Base-by-base conservation (phyloP, 2,329 filamentous ascomycete genomes). In the Pezicula neosporulosa region DNA sequence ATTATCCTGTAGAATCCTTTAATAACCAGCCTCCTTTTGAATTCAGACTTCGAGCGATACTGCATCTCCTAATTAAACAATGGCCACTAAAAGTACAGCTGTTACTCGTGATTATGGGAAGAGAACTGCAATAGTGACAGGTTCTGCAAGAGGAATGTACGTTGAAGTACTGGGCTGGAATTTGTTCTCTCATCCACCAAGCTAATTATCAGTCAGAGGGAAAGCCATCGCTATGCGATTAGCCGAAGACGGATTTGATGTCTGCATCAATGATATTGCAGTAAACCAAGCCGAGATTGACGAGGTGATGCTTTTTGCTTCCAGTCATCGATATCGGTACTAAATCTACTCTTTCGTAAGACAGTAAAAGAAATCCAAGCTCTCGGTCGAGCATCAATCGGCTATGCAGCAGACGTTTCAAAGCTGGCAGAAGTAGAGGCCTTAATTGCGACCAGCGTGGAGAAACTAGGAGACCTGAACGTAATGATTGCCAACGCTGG, bases 201-300 rank as follows among this genome's bases (percentile, higher is more conserved):
- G 47, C 43, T 30, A 56, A 51, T 41, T 10, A 46, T 15, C 9
- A 50, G 15, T 36, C 18, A 83, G 82, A 56, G 83, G 83, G 44
- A 81, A 79, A 59, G 76, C 81, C 18, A 83, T 86, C 48, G 84
- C 83, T 16, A 68, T 85, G 7, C 80, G 84, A 3, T 74, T 88
- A 15, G 83, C 83, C 6, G 68, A 73, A 19, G 85, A 87, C 55
- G 84, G 84, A 49, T 88, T 87, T 68, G 74, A 82, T 57, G 72
- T 89, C 46, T 85, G 81, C 60, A 71, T 88, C 56, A 87, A 86
- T 62, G 84, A 87, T 57, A 69, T 87, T 15, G 56, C 71, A 27
- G 70, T 76, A 13, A 81, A 85, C 56, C 66, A 75, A 47, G 57
- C 72, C 4, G 75, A 70, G 1, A 78, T 80, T 53, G 75, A 83